These are phyloP conservation scores for Nannizziopsis barbatae DNA, from an alignment of 2,329 filamentous ascomycete species.

Conservation along the genomic window DNA sequence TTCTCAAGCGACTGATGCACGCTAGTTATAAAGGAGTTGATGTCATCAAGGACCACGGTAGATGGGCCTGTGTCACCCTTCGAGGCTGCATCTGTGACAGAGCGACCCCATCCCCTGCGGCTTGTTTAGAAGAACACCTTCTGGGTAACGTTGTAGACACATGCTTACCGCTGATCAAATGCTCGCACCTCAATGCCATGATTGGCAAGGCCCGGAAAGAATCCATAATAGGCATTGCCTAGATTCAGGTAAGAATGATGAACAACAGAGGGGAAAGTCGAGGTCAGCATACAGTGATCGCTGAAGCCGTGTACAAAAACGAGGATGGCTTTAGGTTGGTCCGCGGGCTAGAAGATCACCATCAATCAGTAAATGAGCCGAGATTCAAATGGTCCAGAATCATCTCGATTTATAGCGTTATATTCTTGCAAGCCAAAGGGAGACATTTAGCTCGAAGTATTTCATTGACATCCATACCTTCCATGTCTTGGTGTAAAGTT, in stretches of 20 bases:
- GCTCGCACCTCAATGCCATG: slow-evolving; percentile 63
- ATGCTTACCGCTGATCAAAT: slow-evolving; percentile 59
- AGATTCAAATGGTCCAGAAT: background rate
- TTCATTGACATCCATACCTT: slow-evolving; percentile 35
- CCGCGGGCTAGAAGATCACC: slow-evolving; percentile 39
- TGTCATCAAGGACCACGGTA: slow-evolving; percentile 59
- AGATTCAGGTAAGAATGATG: slow-evolving; percentile 3
- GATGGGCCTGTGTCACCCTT: slow-evolving; percentile 66
- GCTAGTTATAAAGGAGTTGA: slow-evolving; percentile 60
- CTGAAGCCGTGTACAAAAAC: slow-evolving; percentile 84
- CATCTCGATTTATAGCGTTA: background rate
- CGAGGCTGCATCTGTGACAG: slow-evolving; percentile 50
- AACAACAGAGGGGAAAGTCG: background rate
- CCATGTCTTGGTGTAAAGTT: slow-evolving; percentile 53
- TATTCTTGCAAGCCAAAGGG: background rate
- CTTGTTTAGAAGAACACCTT: background rate
- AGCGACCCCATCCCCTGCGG: slow-evolving; percentile 64
- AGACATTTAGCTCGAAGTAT: background rate
- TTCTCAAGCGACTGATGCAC: slow-evolving; percentile 37
- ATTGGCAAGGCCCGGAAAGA: slow-evolving; percentile 60
- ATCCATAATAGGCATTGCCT: slow-evolving; percentile 61
- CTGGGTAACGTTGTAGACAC: background rate
- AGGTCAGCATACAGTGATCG: slow-evolving; percentile 51
- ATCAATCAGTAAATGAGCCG: no score
- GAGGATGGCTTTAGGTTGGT: slow-evolving; percentile 54